Evolutionary conservation across 306 rosid species (phyloP).

Genomic region (Sophora flavescens): DNA sequence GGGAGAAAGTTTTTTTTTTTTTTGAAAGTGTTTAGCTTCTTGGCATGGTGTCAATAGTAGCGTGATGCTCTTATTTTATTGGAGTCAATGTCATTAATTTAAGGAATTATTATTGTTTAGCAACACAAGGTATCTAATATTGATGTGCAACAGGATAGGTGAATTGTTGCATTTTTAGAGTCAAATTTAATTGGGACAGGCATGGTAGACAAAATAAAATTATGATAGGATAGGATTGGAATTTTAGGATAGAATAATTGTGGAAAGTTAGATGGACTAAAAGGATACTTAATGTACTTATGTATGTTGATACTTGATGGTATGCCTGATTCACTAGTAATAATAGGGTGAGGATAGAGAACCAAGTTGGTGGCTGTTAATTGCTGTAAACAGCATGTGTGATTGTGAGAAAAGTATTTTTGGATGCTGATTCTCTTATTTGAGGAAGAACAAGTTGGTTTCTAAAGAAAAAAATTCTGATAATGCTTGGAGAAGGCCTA

Average conservation of each 20-base stretch:
- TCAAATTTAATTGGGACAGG: neutral
- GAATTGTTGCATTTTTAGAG: neutral
- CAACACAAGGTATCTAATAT: conserved; percentile 16
- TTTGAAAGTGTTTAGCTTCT: neutral
- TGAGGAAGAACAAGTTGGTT: no score
- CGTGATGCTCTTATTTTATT: neutral
- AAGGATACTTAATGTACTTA: conserved; percentile 20
- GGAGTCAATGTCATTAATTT: neutral
- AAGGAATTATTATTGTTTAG: conserved; percentile 1
- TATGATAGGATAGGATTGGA: neutral
- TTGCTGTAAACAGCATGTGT: no score
- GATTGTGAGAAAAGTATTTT: no score
- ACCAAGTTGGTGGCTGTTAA: no score
- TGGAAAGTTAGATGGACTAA: conserved; percentile 26
- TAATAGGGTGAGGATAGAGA: no score
- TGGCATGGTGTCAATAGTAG: conserved; percentile 7
- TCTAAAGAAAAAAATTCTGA: no score
- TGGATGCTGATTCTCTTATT: no score
- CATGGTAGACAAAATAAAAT: neutral
- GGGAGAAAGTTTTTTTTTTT: conserved; percentile 1
- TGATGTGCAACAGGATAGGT: conserved; percentile 6
- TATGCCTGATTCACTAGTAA: conserved; percentile 3
- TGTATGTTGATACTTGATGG: neutral
- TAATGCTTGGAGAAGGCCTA: no score
- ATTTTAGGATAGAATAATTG: conserved; percentile 27